Conservation (phyloP, 1,284 basidiomycete species). For the Calocybe gambosa region DNA sequence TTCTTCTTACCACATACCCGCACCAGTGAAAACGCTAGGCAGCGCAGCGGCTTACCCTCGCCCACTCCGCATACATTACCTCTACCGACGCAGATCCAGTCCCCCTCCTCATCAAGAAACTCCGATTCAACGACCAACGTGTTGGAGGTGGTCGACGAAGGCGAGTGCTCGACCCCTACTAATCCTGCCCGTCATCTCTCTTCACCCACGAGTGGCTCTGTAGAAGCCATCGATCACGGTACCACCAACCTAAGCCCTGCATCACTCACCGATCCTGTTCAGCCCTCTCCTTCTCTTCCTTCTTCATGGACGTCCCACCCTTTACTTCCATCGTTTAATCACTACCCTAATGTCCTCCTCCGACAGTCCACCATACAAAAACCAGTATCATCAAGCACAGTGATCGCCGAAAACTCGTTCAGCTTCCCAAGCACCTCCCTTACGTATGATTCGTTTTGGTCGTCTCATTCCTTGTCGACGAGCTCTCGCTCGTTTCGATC, state of each 20-base stretch:
- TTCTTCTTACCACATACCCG: slow-evolving; percentile 14
- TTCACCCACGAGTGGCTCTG: not conserved
- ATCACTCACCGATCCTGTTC: slow-evolving; percentile 4
- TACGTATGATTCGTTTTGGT: slow-evolving; percentile 67
- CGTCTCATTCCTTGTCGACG: slow-evolving; percentile 33
- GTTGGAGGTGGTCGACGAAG: slow-evolving; percentile 7
- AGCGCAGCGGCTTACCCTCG: slow-evolving; percentile 1
- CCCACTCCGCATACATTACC: slow-evolving; percentile 1
- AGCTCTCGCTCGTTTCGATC: slow-evolving; percentile 17
- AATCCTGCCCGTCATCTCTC: not conserved
- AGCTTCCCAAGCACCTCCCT: slow-evolving; percentile 26
- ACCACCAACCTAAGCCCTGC: not conserved
- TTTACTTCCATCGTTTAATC: slow-evolving; percentile 10
- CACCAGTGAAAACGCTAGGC: not conserved
- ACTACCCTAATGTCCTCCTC: slow-evolving; percentile 15
- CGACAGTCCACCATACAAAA: slow-evolving; percentile 17
- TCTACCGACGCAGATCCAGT: not conserved
- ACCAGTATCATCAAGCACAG: slow-evolving; percentile 6
- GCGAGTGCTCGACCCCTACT: slow-evolving; percentile 6
- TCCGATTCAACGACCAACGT: not conserved
- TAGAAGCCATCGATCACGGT: slow-evolving; percentile 11
- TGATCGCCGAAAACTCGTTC: slow-evolving; percentile 19
- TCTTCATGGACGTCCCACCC: slow-evolving; percentile 11
- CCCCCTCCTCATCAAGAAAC: not conserved
- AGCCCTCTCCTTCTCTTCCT: slow-evolving; percentile 5